A percentile compares a stretch with the other conserved stretches of the same genome.
Conservation (phyloP, 2,329 filamentous ascomycete species). For the Aschersonia sp. region DNA sequence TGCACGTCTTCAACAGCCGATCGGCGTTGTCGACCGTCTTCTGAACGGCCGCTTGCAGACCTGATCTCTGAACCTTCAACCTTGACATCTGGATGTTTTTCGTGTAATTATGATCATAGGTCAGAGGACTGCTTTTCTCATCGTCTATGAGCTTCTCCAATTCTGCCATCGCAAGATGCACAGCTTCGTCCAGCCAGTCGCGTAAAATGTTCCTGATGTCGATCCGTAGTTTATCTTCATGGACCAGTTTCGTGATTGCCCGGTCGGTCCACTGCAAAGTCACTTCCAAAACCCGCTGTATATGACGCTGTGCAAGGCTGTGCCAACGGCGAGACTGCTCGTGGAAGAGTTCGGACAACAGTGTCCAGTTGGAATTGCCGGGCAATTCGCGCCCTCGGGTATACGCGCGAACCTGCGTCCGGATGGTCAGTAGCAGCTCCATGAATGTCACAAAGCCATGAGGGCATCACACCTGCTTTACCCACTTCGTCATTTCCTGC, state of each 20-base stretch:
- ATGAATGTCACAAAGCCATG: neutral
- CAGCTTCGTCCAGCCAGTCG: constrained; percentile 3
- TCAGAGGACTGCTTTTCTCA: constrained; percentile 5
- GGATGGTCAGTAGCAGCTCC: neutral
- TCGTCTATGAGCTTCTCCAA: constrained; percentile 5
- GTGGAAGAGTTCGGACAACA: constrained; percentile 7
- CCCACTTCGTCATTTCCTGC: constrained; percentile 4
- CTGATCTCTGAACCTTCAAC: constrained; percentile 3
- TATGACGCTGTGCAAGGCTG: constrained; percentile 4
- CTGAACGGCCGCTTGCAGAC: constrained; percentile 2
- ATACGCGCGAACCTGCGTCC: constrained; percentile 1
- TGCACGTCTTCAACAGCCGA: constrained; percentile 3
- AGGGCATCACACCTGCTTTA: constrained; percentile 3
- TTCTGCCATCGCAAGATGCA: constrained; percentile 2
- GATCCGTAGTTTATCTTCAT: constrained; percentile 1
- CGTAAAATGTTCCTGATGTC: constrained; percentile 2
- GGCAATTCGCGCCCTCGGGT: constrained; percentile 8
- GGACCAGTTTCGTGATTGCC: neutral
- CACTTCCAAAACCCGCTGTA: constrained; percentile 2
- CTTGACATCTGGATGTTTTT: constrained; percentile 6
- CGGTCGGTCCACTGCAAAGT: constrained; percentile 2
- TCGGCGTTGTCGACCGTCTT: neutral
- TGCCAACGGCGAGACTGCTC: constrained; percentile 7
- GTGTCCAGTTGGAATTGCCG: constrained; percentile 6
- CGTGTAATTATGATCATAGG: constrained; percentile 8